Evolutionary conservation across 768 basidiomycete genomes (phyloP).

Genomic region (Boletales sp.): DNA sequence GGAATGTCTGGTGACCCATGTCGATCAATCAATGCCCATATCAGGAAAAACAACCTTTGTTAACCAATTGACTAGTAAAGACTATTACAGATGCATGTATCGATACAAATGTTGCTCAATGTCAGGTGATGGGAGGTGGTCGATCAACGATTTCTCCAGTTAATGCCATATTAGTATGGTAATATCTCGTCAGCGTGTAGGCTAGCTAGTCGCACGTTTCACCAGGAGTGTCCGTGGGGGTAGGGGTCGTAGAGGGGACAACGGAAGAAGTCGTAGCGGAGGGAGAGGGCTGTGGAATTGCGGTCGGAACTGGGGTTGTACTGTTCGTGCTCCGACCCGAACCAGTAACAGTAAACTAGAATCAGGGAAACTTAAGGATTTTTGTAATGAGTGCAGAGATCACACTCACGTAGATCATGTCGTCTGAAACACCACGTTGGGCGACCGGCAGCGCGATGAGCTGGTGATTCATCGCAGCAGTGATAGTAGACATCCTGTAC

Average conservation of each 20-base stretch:
- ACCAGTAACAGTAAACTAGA: slow-evolving; percentile 26
- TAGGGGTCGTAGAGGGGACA: not conserved
- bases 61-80: not conserved
- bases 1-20: not conserved
- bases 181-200: not conserved
- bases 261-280: not conserved
- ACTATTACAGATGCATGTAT: slow-evolving; percentile 6
- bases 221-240: not conserved
- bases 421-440: slow-evolving; percentile 41
- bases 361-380: not conserved
- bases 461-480: slow-evolving; percentile 48
- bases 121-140: not conserved
- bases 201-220: slow-evolving; percentile 1
- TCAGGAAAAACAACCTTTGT: slow-evolving; percentile 4
- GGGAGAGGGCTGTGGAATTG: slow-evolving; percentile 2
- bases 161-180: not conserved
- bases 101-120: slow-evolving; percentile 8
- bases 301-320: slow-evolving; percentile 1
- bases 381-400: not conserved
- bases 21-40: slow-evolving; percentile 11
- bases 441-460: slow-evolving; percentile 34
- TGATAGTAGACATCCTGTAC: slow-evolving; percentile 45
- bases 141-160: slow-evolving; percentile 14
- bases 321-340: slow-evolving; percentile 9
- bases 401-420: slow-evolving; percentile 36